A percentile compares a stretch with the other conserved stretches of the same genome.
Evolutionary conservation across 2,329 filamentous ascomycete genomes (phyloP).

Genomic region (Colletotrichum paranaense): DNA sequence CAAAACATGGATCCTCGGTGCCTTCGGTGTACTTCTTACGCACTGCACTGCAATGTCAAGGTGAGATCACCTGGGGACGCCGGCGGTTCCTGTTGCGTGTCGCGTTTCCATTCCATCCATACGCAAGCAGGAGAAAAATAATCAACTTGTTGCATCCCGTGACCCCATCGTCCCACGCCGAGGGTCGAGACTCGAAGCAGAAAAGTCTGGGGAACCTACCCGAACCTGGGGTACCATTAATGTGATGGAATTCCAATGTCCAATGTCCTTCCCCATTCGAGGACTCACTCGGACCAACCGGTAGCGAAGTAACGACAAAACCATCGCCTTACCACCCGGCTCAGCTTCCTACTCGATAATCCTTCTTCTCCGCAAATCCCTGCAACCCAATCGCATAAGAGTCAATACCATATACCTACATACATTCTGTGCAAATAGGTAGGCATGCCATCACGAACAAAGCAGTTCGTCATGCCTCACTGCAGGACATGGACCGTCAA

Average conservation of each 20-base stretch:
- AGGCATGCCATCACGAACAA: neutral
- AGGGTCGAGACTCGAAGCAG: neutral
- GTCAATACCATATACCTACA: too few relatives aligned
- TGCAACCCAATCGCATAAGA: neutral
- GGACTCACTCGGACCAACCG: slow-evolving; percentile 20
- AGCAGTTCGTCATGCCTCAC: neutral
- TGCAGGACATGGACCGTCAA: neutral
- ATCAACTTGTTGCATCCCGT: neutral
- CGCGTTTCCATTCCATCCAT: neutral
- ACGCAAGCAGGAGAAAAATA: neutral
- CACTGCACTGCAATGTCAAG: neutral
- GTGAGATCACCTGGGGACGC: slow-evolving; percentile 11
- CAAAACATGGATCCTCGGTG: neutral
- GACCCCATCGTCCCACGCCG: neutral
- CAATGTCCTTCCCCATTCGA: neutral
- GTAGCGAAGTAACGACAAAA: neutral
- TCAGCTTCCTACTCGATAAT: neutral
- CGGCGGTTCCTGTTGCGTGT: neutral
- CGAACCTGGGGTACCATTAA: neutral
- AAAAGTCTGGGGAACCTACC: neutral
- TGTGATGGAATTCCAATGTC: neutral
- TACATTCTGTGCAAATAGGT: too few relatives aligned
- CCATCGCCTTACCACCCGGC: neutral
- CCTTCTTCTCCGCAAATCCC: slow-evolving; percentile 5
- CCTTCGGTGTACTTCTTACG: slow-evolving; percentile 1